A percentile compares a stretch with the other conserved stretches of the same genome.
phyloP scores from a whole-genome alignment of 2,329 filamentous ascomycete genomes.

The Helminthosporium solani region DNA sequence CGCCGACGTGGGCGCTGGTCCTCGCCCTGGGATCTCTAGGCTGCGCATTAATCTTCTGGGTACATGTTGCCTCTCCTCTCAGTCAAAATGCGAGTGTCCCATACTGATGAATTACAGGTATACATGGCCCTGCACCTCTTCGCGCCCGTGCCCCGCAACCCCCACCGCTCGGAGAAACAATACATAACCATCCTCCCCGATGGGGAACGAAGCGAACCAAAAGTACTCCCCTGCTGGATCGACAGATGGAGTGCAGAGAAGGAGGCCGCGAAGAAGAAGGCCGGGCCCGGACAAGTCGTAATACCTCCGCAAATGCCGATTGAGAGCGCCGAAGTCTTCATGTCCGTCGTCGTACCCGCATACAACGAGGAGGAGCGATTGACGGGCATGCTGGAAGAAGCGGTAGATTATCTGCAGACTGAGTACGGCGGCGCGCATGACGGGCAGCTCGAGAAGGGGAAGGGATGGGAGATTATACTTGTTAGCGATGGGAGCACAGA shows the following conservation, averaged over 20 bases:
- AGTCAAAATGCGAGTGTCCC: constrained; percentile 2
- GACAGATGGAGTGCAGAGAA: constrained; percentile 69
- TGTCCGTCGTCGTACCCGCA: constrained; percentile 90
- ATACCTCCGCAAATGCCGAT: constrained; percentile 55
- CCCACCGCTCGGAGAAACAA: constrained; percentile 76
- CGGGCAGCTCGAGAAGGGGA: constrained; percentile 42
- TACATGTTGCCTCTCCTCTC: constrained; percentile 12
- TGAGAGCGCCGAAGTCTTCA: constrained; percentile 74
- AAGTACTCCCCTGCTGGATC: constrained; percentile 80
- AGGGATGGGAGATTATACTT: constrained; percentile 88
- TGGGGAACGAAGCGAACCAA: constrained; percentile 56
- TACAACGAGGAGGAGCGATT: constrained; percentile 92
- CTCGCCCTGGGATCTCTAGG: constrained; percentile 26
- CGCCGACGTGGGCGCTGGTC: constrained; percentile 35
- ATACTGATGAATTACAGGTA: constrained; percentile 47
- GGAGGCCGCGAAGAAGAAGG: constrained; percentile 47
- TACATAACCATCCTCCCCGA: constrained; percentile 74
- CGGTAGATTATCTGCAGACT: constrained; percentile 78
- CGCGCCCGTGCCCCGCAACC: constrained; percentile 75
- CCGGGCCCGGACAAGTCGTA: constrained; percentile 20
- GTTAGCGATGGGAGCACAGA: constrained; percentile 90
- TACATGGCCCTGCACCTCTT: constrained; percentile 70
- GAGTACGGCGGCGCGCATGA: constrained; percentile 63
- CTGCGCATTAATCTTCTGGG: constrained; percentile 31
- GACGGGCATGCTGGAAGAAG: constrained; percentile 82